Percentiles rank a stretch among this genome's conserved stretches.
These are phyloP conservation scores for Fusarium agapanthi DNA, from an alignment of 2,329 filamentous ascomycete species.

Conservation along the genomic window DNA sequence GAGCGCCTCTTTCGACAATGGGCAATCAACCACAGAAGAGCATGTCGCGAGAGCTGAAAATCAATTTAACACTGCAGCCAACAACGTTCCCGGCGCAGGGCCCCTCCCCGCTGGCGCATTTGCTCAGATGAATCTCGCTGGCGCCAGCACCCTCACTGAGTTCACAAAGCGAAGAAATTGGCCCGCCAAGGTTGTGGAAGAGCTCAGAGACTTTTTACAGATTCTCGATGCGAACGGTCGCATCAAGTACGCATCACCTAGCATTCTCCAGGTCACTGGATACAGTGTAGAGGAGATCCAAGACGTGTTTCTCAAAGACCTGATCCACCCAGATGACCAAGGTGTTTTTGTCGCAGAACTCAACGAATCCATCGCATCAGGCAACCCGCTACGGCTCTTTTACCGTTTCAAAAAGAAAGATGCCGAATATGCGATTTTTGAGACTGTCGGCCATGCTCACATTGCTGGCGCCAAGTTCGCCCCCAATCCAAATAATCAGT, in stretches of 20 bases:
- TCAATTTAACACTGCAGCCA: constrained; percentile 47
- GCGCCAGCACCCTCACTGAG: constrained; percentile 61
- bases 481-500: constrained; percentile 69
- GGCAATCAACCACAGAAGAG: constrained; percentile 39
- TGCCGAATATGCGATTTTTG: constrained; percentile 80
- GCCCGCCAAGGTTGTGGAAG: constrained; percentile 88
- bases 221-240: constrained; percentile 86
- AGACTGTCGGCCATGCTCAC: constrained; percentile 92
- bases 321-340: constrained; percentile 86
- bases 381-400: constrained; percentile 83
- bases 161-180: constrained; percentile 75
- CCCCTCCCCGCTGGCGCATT: constrained; percentile 53
- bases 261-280: constrained; percentile 77
- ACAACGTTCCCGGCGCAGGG: constrained; percentile 53
- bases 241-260: constrained; percentile 87
- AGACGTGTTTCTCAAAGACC: constrained; percentile 80
- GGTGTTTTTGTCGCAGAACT: constrained; percentile 86
- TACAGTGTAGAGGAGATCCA: constrained; percentile 76
- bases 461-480: constrained; percentile 74
- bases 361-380: constrained; percentile 86
- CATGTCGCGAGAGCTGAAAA: constrained; percentile 47
- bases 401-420: constrained; percentile 83
- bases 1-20: constrained; percentile 34
- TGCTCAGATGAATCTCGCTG: constrained; percentile 45
- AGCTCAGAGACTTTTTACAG: constrained; percentile 87